phyloP scores from a whole-genome alignment of 352 stramenopile genomes.

The Globisporangium ultimum region DNA sequence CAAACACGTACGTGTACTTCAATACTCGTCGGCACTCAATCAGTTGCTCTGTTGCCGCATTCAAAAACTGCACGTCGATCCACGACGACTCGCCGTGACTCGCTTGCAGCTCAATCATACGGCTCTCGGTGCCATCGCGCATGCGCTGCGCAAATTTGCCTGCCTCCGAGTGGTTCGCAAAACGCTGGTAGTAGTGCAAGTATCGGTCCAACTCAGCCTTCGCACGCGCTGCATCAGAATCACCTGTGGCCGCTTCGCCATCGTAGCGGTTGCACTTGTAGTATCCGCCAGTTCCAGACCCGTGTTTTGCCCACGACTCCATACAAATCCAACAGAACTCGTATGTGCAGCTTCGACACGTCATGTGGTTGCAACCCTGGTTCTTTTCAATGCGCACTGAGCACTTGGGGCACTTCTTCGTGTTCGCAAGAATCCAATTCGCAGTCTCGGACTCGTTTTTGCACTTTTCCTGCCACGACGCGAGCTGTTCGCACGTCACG shows the following conservation, averaged over 20 bases:
- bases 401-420: slow-evolving; percentile 99
- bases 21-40: slow-evolving; percentile 98
- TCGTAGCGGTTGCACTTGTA: slow-evolving; percentile 99
- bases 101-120: slow-evolving; percentile 96
- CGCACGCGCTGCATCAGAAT: slow-evolving; percentile 89
- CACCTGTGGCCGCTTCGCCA: slow-evolving; percentile 32
- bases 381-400: slow-evolving; percentile 99
- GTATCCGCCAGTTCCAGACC: slow-evolving; percentile 95
- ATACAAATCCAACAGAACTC: slow-evolving; percentile 99
- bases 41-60: slow-evolving; percentile 94
- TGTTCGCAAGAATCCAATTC: slow-evolving; percentile 99
- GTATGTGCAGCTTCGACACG: slow-evolving; percentile 88
- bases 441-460: slow-evolving; percentile 98
- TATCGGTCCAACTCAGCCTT: slow-evolving; percentile 98
- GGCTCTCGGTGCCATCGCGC: slow-evolving; percentile 92
- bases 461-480: slow-evolving; percentile 96
- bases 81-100: slow-evolving; percentile 89
- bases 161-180: slow-evolving; percentile 94
- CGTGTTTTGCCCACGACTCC: slow-evolving; percentile 95
- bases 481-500: slow-evolving; percentile 90
- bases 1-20: slow-evolving; percentile 98
- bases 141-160: slow-evolving; percentile 97
- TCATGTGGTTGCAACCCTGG: slow-evolving; percentile 99
- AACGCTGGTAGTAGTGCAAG: slow-evolving; percentile 99
- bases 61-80: slow-evolving; percentile 99